Conservation (phyloP, 495 filamentous ascomycete genomes). For the Penicillium silybi region DNA sequence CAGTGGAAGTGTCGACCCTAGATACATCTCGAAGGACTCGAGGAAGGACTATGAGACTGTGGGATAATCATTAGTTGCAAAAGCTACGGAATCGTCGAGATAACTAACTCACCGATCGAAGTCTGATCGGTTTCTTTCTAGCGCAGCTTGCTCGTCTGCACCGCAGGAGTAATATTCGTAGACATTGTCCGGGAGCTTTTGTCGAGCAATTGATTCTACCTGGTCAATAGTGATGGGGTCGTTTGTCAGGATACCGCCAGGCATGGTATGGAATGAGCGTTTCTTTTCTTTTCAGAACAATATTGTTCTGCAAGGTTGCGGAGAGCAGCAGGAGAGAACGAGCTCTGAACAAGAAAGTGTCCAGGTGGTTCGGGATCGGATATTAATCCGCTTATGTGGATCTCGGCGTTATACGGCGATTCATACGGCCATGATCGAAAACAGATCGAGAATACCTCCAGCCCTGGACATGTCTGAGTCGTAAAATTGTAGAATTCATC, state of each 20-base stretch:
- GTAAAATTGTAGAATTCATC: no score
- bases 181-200: constrained; percentile 1
- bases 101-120: background rate
- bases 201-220: constrained; percentile 3
- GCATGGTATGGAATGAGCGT: background rate
- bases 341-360: background rate
- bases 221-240: constrained; percentile 2
- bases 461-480: no score
- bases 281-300: no score
- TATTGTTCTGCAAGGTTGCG: background rate
- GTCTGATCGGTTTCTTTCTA: constrained; percentile 1
- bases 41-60: constrained; percentile 21
- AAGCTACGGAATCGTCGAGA: background rate
- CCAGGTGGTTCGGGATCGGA: background rate
- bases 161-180: constrained; percentile 6
- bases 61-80: background rate
- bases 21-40: constrained; percentile 50
- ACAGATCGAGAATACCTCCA: no score
- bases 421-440: no score
- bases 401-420: background rate
- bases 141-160: constrained; percentile 1
- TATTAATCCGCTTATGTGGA: background rate
- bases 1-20: constrained; percentile 36
- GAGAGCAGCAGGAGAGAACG: background rate
- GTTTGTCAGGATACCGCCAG: background rate